phyloP scores from a whole-genome alignment of 768 basidiomycete genomes.

The Lactarius deliciosus region DNA sequence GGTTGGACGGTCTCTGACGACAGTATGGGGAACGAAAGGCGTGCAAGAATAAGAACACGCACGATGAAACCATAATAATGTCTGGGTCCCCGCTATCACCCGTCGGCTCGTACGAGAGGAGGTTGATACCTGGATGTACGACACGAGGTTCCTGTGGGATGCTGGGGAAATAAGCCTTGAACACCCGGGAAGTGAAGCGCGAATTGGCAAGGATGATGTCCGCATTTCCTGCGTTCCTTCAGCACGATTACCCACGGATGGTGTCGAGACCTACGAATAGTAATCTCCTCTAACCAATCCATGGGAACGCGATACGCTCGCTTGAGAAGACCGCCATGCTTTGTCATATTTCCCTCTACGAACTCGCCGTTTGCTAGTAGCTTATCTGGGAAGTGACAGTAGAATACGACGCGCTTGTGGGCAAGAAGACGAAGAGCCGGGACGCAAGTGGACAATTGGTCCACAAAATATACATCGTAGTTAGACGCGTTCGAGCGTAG shows the following conservation, averaged over 20 bases:
- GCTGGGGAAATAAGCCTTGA: constrained; percentile 69
- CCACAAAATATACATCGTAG: constrained; percentile 89
- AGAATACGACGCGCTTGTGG: constrained; percentile 86
- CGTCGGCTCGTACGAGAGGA: constrained; percentile 59
- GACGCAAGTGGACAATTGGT: constrained; percentile 91
- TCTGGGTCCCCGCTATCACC: constrained; percentile 49
- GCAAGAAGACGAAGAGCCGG: constrained; percentile 72
- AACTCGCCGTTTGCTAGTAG: constrained; percentile 72
- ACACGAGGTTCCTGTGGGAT: constrained; percentile 63
- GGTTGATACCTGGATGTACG: constrained; percentile 94
- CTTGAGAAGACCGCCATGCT: constrained; percentile 56
- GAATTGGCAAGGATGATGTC: constrained; percentile 94
- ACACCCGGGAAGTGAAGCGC: constrained; percentile 81
- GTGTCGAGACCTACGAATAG: constrained; percentile 63
- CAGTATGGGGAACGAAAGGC: constrained; percentile 10
- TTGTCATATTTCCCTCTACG: constrained; percentile 51
- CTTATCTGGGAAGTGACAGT: constrained; percentile 98
- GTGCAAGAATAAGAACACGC: constrained; percentile 34
- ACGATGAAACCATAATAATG: constrained; percentile 58
- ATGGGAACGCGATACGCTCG: constrained; percentile 82
- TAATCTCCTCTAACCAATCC: constrained; percentile 86
- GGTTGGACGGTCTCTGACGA: constrained; percentile 59
- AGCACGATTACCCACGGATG: not conserved
- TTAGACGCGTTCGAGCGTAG: constrained; percentile 46
- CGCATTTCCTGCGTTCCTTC: constrained; percentile 61